Conservation (phyloP, 2,329 filamentous ascomycete species). For the Calonectria montana region DNA sequence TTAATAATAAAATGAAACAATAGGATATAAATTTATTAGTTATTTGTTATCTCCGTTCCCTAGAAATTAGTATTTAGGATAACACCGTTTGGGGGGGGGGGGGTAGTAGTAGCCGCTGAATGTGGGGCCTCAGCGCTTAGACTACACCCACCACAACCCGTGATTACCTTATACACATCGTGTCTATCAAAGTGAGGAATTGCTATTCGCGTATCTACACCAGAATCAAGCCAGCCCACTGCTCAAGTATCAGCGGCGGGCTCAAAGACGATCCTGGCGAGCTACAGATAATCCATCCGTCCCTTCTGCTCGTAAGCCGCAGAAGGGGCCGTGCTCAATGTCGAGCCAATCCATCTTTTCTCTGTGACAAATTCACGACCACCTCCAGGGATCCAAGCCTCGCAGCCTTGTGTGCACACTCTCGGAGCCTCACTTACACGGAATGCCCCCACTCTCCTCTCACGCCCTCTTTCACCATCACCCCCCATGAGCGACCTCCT, state of each 20-base stretch:
- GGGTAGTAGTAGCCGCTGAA: too few relatives aligned
- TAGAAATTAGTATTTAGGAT: too few relatives aligned
- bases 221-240: not conserved
- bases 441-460: constrained; percentile 22
- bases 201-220: not conserved
- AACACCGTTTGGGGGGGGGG: too few relatives aligned
- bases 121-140: constrained; percentile 1
- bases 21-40: too few relatives aligned
- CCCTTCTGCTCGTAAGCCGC: not conserved
- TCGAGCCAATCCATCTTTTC: not conserved
- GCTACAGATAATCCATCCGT: not conserved
- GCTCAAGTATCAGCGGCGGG: not conserved
- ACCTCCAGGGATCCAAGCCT: not conserved
- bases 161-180: not conserved
- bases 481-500: constrained; percentile 84
- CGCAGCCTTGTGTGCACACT: not conserved
- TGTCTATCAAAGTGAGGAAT: constrained; percentile 5
- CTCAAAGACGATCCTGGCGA: not conserved
- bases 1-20: too few relatives aligned
- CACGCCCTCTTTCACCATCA: constrained; percentile 12
- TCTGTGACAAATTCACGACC: not conserved
- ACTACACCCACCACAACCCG: not conserved
- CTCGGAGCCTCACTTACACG: constrained; percentile 9
- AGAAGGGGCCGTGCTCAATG: not conserved
- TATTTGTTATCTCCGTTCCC: too few relatives aligned